Percentiles rank a stretch among this genome's conserved stretches.
Conservation (phyloP, 306 rosid species). For the Leucaena leucocephala region DNA sequence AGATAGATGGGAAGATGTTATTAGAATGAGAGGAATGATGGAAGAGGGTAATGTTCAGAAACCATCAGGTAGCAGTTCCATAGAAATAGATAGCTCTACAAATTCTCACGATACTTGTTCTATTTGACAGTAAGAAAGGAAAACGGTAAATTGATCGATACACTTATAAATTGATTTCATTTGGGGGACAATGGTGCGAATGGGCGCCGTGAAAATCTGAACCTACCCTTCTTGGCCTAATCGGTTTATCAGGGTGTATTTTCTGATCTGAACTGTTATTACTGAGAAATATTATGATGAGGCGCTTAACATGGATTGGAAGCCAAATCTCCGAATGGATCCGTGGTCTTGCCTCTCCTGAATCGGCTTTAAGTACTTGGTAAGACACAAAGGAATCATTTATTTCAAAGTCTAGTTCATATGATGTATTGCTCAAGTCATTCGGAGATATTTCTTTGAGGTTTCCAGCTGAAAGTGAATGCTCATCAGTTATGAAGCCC, state of each 20-base stretch:
- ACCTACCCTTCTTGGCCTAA: conserved; percentile 5
- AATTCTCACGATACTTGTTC: conserved; percentile 32
- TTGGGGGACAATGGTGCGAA: background rate
- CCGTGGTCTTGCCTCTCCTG: background rate
- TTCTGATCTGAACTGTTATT: background rate
- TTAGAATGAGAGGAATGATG: conserved; percentile 77
- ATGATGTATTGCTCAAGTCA: background rate
- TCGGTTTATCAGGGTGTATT: conserved; percentile 6
- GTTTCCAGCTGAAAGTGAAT: background rate
- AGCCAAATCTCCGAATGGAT: background rate
- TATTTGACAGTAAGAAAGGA: conserved; percentile 1
- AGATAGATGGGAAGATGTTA: conserved; percentile 85
- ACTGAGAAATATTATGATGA: conserved; percentile 4
- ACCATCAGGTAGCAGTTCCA: conserved; percentile 77
- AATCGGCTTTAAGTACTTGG: conserved; percentile 15
- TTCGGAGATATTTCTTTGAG: background rate
- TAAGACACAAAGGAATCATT: background rate
- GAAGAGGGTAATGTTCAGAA: conserved; percentile 62
- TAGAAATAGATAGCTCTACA: conserved; percentile 50
- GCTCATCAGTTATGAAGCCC: background rate
- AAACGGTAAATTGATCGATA: conserved; percentile 13
- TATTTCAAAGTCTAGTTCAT: background rate
- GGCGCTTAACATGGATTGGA: conserved; percentile 1
- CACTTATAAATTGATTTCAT: conserved; percentile 10
- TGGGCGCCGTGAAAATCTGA: background rate